Base-by-base conservation (phyloP, 2,329 filamentous ascomycete species). In the Colletotrichum sp. region DNA sequence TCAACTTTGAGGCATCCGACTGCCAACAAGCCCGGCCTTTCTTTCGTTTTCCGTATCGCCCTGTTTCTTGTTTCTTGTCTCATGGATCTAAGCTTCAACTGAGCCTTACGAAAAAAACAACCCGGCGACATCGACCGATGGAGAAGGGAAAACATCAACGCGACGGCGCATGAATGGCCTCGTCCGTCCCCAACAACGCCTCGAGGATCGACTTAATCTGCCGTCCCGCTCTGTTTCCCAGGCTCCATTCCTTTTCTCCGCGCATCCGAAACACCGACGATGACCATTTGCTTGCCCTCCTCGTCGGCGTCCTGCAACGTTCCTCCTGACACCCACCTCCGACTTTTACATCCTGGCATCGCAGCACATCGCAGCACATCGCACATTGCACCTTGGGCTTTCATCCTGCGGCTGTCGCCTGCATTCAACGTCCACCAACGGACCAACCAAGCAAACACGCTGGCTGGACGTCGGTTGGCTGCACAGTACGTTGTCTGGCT, bases 41-140 rank as follows among this genome's bases (percentile, higher is more conserved):
- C 21, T 65, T 65, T 65, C 28, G 21, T 65, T 49, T 26, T 28
- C 36, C 8, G 21, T 65, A 28, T 24, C 24, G 13, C 16, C 36
- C 32, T 39, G 15, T 70, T 15, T n/a, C 36, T 70, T 59, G 44
- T 63, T 71, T 64, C 18, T 64, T 57, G 10, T 63, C 28, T 24
- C 72, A 59, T 34, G 72, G 60, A 59, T 60, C 39, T 49, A 12
- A 10, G 44, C 72, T 39, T 34, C 68, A 49, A 63, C 55, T 44
- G 72, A 75, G 72, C 69, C 72, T 75, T 69, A 68, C 63, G 67
- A 55, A 67, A 62, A 72, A 72, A 63, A n/a, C 55, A 68, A 68
- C 69, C 8, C 5, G 39, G 39, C 18, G 63, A 75, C 69, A 72
- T 75, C 55, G 32, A 60, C 44, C 32, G 30, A 28, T n/a, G 60